These are phyloP conservation scores for Phytopythium chamaehyphon DNA, from an alignment of 352 stramenopile genomes.

Conservation along the genomic window DNA sequence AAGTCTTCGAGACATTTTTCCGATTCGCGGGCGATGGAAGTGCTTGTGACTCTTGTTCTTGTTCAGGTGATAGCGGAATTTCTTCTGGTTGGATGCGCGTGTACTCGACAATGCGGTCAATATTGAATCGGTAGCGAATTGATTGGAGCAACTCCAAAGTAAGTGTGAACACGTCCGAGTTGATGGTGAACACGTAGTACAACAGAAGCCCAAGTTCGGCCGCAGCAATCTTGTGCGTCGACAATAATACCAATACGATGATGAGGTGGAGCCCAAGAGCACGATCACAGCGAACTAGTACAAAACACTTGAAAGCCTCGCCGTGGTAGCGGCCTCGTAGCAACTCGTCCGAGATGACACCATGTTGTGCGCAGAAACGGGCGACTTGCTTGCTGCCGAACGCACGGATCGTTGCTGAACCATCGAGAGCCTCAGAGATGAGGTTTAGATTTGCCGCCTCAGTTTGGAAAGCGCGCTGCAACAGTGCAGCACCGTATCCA, in stretches of 20 bases:
- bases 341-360: constrained; percentile 27
- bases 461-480: constrained; percentile 31
- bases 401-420: constrained; percentile 27
- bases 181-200: constrained; percentile 43
- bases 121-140: constrained; percentile 25
- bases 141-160: constrained; percentile 24
- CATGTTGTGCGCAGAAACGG: constrained; percentile 25
- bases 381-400: constrained; percentile 27
- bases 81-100: constrained; percentile 12
- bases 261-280: constrained; percentile 32
- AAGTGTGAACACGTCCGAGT: constrained; percentile 32
- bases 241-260: constrained; percentile 28
- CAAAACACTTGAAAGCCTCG: constrained; percentile 26
- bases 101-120: constrained; percentile 41
- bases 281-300: constrained; percentile 30
- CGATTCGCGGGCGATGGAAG: constrained; percentile 13
- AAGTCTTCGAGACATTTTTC: constrained; percentile 14
- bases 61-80: not conserved
- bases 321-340: constrained; percentile 21
- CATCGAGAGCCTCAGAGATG: constrained; percentile 35
- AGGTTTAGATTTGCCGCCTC: constrained; percentile 36
- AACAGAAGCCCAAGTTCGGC: constrained; percentile 37
- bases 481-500: constrained; percentile 20
- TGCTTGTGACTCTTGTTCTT: constrained; percentile 19
- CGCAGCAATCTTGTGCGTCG: constrained; percentile 23